Base-by-base conservation (phyloP, 768 basidiomycete genomes). In the Lentinula edodes region DNA sequence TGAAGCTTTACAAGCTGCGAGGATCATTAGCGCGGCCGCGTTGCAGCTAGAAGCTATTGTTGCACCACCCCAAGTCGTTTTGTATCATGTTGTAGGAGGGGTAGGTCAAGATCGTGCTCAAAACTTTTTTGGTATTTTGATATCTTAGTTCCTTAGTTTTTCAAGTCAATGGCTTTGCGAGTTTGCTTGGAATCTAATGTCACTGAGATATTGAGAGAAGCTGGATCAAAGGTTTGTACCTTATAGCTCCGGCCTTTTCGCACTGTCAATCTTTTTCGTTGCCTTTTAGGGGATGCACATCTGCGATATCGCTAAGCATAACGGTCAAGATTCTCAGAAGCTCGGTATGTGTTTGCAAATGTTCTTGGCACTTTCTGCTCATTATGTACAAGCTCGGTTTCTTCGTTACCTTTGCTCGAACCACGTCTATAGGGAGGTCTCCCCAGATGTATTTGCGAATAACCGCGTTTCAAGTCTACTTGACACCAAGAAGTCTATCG, bases 141-240 rank as follows among this genome's bases (percentile, higher is more conserved):
- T 35, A 35, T 9, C 28, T 39, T 13, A 2, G 4, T 23, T 41
- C 3, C 28, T 12, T 45, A 74, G 72, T 65, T 70, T 57, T 66
- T 66, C 50, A 67, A 69, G 60, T 66, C 73, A 2, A 66, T 72
- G 9, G 71, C 72, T 9, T 16, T 73, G 15, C 70, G 72, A 10
- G 67, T 69, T 39, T 73, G 72, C 48, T 55, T 73, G 4, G 72
- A 75, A 58, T 69, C 70, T 1, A 70, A 74, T 55, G 75, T 78
- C 9, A 73, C 72, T 1, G 78, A 79, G 60, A 76, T 80, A 3
- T 63, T 80, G 13, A 71, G 74, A 1, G 77, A 77, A 59, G 77
- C 73, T 12, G 79, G 79, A 15, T 68, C 71, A 3, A 52, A 73
- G 46, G 75, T 61, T n/a, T 32, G 34, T 28, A 34, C 6, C 35